Base-by-base conservation (phyloP, 768 basidiomycete species). In the Zangia roseola region DNA sequence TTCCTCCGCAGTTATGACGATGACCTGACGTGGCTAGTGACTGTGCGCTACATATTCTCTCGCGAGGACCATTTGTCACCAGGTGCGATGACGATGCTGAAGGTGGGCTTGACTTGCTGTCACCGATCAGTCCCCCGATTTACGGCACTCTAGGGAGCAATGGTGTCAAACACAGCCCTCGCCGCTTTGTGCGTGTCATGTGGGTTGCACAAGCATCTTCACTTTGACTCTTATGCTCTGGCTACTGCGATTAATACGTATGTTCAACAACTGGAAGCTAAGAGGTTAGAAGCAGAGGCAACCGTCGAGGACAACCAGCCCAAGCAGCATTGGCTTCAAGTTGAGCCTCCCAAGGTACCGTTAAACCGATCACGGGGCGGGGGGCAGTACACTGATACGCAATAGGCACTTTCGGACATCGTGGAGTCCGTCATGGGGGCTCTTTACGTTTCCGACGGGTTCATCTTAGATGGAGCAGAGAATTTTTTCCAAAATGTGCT, bases 341-440 rank as follows among this genome's bases (percentile, higher is more conserved):
- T 86, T 26, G 81, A 88, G 37, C 78, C 87, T 33, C 91, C 91
- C 0, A 92, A 93, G 75, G 91, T 86, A 56, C 2, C 13, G 67
- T 52, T 16, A 20, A 38, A 20, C 12, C 17, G 5, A 45, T 28
- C 38, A 47, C 40, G 19, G 37, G n/a, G 37, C 10, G 34, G 13
- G 35, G 48, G 43, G 42, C 31, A 37, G 36, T 45, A 17, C 14
- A 21, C 26, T 49, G 23, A 62, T 25, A 43, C 25, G 16, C 23
- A 30, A 30, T 60, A 92, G 91, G 78, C 75, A 9, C 73, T 93
- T 17, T 87, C 88, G 8, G 89, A 92, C 64, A 74, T 91, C 23
- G 76, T 93, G 19, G 91, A 94, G 66, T 84, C 90, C 3, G 73
- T 88, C 34, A 72, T 90, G 30, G 91, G 89, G 9, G 91, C 88